Conservation (phyloP, 306 rosid species). For the Cucumis melo region DNA sequence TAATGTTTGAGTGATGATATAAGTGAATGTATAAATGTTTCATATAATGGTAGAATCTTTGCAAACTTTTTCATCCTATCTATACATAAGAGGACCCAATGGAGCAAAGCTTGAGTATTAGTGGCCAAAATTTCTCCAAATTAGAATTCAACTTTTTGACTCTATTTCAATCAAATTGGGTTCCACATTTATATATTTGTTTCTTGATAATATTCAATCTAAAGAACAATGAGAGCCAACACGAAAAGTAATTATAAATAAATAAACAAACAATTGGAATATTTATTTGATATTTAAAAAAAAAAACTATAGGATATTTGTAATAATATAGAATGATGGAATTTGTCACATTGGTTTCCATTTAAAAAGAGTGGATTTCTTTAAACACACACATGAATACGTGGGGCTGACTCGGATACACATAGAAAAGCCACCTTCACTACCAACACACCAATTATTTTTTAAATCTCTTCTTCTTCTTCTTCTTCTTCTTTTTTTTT, state of each 20-base stretch:
- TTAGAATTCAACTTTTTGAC: not conserved
- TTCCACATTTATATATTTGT: not conserved
- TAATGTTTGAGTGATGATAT: not conserved
- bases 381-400: not conserved
- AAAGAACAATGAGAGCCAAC: not conserved
- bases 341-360: not conserved
- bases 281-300: not conserved
- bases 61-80: not conserved
- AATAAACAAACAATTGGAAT: not conserved
- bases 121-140: not conserved
- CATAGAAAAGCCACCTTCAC: not conserved
- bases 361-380: not conserved
- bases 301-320: not conserved
- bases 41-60: too few species aligned
- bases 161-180: not conserved
- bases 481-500: too few species aligned
- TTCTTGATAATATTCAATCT: not conserved
- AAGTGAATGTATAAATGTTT: not conserved
- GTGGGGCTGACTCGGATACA: constrained; percentile 8
- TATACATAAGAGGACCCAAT: not conserved
- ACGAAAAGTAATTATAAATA: not conserved
- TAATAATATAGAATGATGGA: not conserved
- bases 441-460: not conserved
- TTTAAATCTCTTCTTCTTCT: too few species aligned
- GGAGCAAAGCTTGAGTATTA: not conserved